These are phyloP conservation scores for Podosphaera fusca DNA, from an alignment of 2,329 filamentous ascomycete genomes.

Conservation along the genomic window DNA sequence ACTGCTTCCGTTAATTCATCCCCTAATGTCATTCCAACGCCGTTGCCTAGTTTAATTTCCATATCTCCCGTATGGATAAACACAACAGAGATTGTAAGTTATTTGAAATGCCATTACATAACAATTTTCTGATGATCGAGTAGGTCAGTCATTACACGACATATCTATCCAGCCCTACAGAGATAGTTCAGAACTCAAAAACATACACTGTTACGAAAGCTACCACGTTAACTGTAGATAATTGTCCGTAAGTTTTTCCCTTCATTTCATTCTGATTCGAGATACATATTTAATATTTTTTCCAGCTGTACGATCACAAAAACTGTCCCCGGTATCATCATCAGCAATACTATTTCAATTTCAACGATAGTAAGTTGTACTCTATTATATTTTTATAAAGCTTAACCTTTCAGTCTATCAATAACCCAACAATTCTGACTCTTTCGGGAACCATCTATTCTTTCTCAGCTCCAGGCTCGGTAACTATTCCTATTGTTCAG, in stretches of 20 bases:
- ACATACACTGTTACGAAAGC: conserved; percentile 37
- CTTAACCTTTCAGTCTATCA: not conserved
- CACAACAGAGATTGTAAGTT: conserved; percentile 18
- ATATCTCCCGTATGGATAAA: conserved; percentile 18
- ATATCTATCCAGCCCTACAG: not conserved
- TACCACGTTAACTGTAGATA: conserved; percentile 23
- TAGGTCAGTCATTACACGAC: not conserved
- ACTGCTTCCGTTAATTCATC: not conserved
- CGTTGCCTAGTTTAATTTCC: conserved; percentile 1
- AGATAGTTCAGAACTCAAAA: conserved; percentile 5
- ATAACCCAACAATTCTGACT: conserved; percentile 21
- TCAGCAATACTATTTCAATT: conserved; percentile 3
- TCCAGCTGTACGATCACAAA: conserved; percentile 5
- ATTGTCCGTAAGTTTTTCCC: conserved; percentile 19
- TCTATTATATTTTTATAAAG: not conserved
- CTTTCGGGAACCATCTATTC: conserved; percentile 23
- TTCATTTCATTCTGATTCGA: not conserved
- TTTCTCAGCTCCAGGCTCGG: conserved; percentile 15
- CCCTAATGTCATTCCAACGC: not conserved
- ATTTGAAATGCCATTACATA: not conserved
- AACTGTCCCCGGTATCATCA: conserved; percentile 2
- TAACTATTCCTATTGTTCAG: not conserved
- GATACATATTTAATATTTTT: not conserved
- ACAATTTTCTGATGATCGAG: not conserved
- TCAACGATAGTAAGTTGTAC: conserved; percentile 18